Evolutionary conservation across 441 rosid genomes (phyloP).

Genomic region (Codiaeum variegatum): DNA sequence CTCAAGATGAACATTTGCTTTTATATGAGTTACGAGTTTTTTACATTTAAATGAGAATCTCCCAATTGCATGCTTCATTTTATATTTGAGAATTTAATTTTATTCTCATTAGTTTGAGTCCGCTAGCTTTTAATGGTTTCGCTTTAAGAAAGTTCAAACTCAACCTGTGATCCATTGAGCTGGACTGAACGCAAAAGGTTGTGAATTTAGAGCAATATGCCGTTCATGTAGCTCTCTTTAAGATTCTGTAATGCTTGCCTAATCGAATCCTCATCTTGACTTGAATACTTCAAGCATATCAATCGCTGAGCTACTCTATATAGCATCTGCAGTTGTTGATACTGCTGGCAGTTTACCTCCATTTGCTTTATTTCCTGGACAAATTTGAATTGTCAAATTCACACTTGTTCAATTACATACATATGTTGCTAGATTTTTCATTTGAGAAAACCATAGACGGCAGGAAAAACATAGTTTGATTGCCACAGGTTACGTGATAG

Average conservation of each 20-base stretch:
- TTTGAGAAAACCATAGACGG: background rate
- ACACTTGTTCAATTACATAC: background rate
- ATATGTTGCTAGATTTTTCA: background rate
- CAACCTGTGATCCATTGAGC: too few species aligned
- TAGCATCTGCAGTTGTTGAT: slow-evolving; percentile 41
- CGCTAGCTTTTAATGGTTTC: too few species aligned
- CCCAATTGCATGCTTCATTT: too few species aligned
- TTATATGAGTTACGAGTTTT: too few species aligned
- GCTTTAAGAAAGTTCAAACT: too few species aligned
- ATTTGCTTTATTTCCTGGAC: slow-evolving; percentile 62
- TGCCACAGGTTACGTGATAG: background rate
- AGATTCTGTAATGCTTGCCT: slow-evolving; percentile 68
- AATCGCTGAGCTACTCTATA: slow-evolving; percentile 63
- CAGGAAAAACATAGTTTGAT: background rate
- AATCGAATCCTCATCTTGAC: slow-evolving; percentile 59
- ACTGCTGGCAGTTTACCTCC: slow-evolving; percentile 54
- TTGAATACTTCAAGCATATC: slow-evolving; percentile 69
- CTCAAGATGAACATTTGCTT: too few species aligned
- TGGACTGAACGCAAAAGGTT: too few species aligned
- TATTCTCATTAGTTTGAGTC: too few species aligned
- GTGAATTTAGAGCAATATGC: slow-evolving; percentile 33
- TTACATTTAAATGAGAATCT: too few species aligned
- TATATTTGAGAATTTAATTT: too few species aligned
- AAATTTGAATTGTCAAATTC: background rate
- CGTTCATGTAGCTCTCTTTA: slow-evolving; percentile 46